Percentiles rank a stretch among this genome's conserved stretches.
These are phyloP conservation scores for Pulveroboletus sp. DNA, from an alignment of 768 basidiomycete genomes.

Conservation along the genomic window DNA sequence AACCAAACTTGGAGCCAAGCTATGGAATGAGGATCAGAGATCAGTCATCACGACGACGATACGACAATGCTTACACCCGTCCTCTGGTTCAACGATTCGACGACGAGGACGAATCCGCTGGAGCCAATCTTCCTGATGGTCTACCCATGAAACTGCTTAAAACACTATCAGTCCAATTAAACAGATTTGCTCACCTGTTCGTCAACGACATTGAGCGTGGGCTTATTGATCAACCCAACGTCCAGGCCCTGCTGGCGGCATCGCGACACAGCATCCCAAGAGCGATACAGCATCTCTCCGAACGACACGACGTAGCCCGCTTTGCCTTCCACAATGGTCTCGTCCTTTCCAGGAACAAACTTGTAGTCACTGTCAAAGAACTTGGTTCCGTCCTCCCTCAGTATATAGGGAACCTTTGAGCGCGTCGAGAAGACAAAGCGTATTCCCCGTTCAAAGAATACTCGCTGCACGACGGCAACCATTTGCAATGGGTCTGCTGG, in stretches of 20 bases:
- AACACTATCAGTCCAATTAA: not conserved
- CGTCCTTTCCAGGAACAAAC: constrained; percentile 83
- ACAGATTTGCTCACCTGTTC: constrained; percentile 49
- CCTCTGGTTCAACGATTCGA: constrained; percentile 85
- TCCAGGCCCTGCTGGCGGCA: constrained; percentile 68
- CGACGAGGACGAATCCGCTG: constrained; percentile 76
- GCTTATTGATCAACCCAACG: constrained; percentile 85
- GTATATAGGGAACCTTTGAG: constrained; percentile 83
- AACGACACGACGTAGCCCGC: constrained; percentile 82
- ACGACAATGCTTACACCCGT: constrained; percentile 53
- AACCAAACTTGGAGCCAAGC: constrained; percentile 81
- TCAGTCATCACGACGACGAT: not conserved
- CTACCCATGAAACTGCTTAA: constrained; percentile 25
- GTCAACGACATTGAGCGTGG: constrained; percentile 77
- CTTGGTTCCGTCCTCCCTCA: constrained; percentile 66
- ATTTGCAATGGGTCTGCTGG: constrained; percentile 82
- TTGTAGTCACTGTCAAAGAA: constrained; percentile 68
- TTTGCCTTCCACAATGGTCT: constrained; percentile 70
- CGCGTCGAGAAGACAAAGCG: constrained; percentile 89
- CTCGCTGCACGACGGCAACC: constrained; percentile 65
- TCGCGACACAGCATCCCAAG: constrained; percentile 76
- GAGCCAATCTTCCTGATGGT: constrained; percentile 65
- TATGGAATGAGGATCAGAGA: constrained; percentile 10
- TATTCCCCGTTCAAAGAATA: constrained; percentile 79
- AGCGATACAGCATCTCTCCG: constrained; percentile 83